Evolutionary conservation across 1,139 yeast genomes (phyloP).

Genomic region (Diutina catenulata): DNA sequence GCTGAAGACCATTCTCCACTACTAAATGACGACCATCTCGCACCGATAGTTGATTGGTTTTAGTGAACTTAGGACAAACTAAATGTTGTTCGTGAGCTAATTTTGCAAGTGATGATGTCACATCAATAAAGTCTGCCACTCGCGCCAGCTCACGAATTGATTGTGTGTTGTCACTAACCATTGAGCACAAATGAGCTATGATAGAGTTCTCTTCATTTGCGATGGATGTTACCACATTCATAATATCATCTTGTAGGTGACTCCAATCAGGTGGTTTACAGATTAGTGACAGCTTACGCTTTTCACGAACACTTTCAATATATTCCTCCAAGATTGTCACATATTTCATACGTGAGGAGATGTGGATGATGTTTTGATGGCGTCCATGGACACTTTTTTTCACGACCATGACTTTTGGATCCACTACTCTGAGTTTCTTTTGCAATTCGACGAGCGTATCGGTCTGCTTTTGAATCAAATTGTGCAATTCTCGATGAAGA

Average conservation of each 20-base stretch:
- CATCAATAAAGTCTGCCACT: constrained; percentile 59
- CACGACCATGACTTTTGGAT: constrained; percentile 17
- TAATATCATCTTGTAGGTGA: constrained; percentile 17
- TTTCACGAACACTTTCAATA: constrained; percentile 13
- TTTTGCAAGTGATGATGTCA: constrained; percentile 58
- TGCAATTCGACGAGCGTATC: constrained; percentile 14
- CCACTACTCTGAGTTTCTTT: constrained; percentile 14
- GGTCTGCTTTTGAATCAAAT: constrained; percentile 16
- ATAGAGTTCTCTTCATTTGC: constrained; percentile 32
- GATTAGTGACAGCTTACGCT: constrained; percentile 18
- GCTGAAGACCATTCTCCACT: constrained; percentile 66
- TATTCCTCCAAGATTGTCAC: constrained; percentile 10
- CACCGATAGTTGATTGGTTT: constrained; percentile 33
- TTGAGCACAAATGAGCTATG: constrained; percentile 26
- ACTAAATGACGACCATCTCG: constrained; percentile 72
- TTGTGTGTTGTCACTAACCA: constrained; percentile 25
- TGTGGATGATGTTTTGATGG: constrained; percentile 20
- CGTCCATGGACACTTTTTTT: constrained; percentile 22
- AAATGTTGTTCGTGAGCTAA: constrained; percentile 56
- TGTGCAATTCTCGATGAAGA: constrained; percentile 24
- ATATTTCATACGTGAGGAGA: constrained; percentile 23
- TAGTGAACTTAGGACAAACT: constrained; percentile 52
- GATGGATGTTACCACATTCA: constrained; percentile 17
- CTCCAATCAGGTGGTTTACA: constrained; percentile 25
- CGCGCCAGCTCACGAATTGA: constrained; percentile 34